Conservation (phyloP, 345 rosid species). For the Linum lewisii region DNA sequence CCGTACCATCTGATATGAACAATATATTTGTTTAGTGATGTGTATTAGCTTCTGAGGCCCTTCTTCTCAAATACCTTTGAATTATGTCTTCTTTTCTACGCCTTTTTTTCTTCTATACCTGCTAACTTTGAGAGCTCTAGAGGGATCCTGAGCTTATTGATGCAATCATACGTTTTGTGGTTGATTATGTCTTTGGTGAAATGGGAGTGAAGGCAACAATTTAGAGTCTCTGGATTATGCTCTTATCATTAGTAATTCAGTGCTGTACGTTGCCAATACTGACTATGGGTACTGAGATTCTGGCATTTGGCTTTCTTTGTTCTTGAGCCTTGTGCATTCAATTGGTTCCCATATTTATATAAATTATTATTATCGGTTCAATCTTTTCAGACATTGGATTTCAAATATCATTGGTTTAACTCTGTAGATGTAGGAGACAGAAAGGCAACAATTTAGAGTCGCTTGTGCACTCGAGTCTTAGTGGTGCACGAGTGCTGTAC, state of each 20-base stretch:
- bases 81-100: too few relatives aligned
- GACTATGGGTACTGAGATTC: not conserved
- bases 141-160: not conserved
- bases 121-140: not conserved
- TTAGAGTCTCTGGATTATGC: not conserved
- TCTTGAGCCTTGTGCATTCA: not conserved
- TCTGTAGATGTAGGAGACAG: not conserved
- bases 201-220: not conserved
- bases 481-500: conserved; percentile 63
- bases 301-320: not conserved
- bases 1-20: not conserved
- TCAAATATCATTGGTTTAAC: not conserved
- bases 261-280: not conserved
- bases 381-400: too few relatives aligned
- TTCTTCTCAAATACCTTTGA: not conserved
- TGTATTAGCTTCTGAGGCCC: not conserved
- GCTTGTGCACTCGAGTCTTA: conserved; percentile 32
- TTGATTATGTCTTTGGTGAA: not conserved
- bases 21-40: not conserved
- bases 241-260: not conserved
- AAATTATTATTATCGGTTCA: too few relatives aligned
- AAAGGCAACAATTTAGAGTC: conserved; percentile 77
- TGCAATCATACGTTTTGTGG: not conserved
- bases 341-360: not conserved
- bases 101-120: not conserved